Conservation (phyloP, 1,284 basidiomycete genomes). For the Pseudozyma thailandica region DNA sequence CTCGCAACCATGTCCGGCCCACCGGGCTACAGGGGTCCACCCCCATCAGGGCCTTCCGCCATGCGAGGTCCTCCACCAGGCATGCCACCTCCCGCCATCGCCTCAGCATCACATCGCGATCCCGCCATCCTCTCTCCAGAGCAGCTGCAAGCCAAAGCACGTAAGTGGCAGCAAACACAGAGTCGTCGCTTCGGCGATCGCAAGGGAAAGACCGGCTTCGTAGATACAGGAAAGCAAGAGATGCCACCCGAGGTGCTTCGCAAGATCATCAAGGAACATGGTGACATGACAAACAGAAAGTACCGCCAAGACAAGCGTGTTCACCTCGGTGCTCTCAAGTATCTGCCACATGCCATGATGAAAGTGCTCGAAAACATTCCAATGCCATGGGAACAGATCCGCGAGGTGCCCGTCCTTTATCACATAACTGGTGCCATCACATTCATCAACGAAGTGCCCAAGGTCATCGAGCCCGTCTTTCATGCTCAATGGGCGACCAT, state of each 20-base stretch:
- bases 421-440: constrained; percentile 98
- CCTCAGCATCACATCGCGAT: constrained; percentile 36
- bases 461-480: constrained; percentile 95
- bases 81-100: constrained; percentile 29
- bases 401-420: constrained; percentile 70
- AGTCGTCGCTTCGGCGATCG: constrained; percentile 89
- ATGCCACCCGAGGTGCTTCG: constrained; percentile 78
- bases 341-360: constrained; percentile 98
- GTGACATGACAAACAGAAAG: constrained; percentile 70
- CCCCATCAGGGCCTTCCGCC: constrained; percentile 44
- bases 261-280: constrained; percentile 69
- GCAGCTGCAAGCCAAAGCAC: constrained; percentile 82
- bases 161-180: constrained; percentile 95
- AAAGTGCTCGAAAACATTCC: constrained; percentile 99
- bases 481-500: constrained; percentile 99
- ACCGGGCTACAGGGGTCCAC: constrained; percentile 50
- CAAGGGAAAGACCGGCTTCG: constrained; percentile 80
- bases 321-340: constrained; percentile 96
- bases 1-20: constrained; percentile 48
- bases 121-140: constrained; percentile 76
- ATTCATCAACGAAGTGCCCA: constrained; percentile 97
- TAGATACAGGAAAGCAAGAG: constrained; percentile 89
- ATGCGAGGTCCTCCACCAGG: constrained; percentile 50
- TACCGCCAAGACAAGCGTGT: constrained; percentile 99
- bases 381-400: constrained; percentile 86